A percentile compares a stretch with the other conserved stretches of the same genome.
phyloP scores from a whole-genome alignment of 805 yeast species.

The Saccharomycopsis selenospora region DNA sequence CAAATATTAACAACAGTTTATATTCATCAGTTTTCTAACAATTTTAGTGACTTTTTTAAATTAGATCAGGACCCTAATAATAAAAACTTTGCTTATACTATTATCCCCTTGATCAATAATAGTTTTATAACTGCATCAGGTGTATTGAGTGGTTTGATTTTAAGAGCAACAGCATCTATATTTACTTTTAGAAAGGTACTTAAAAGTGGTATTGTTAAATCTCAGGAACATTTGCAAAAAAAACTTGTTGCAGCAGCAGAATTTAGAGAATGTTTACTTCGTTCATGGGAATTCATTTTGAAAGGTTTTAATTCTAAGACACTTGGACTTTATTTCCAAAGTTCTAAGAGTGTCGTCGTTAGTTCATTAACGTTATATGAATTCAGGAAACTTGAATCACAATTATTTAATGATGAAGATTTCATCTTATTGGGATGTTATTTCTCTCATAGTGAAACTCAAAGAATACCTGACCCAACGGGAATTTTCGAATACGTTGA shows the following conservation, averaged over 20 bases:
- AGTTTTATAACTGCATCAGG: background rate
- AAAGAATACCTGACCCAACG: background rate
- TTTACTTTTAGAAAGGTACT: background rate
- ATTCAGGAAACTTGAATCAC: background rate
- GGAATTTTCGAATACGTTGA: background rate
- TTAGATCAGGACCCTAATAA: background rate
- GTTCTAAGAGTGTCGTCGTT: background rate
- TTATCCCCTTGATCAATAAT: background rate
- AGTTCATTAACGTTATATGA: background rate
- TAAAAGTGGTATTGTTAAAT: background rate
- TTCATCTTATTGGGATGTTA: background rate
- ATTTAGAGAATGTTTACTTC: background rate
- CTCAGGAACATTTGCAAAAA: background rate
- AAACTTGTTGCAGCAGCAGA: background rate
- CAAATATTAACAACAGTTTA: background rate
- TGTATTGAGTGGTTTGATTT: background rate
- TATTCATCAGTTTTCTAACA: background rate
- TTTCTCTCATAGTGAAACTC: background rate
- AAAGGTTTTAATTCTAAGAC: background rate
- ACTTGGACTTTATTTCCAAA: background rate
- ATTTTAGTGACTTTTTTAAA: background rate
- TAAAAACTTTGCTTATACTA: background rate
- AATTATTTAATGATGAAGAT: background rate
- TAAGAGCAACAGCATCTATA: background rate
- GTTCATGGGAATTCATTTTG: background rate